Percentiles rank a stretch among this genome's conserved stretches.
These are phyloP conservation scores for Torulaspora quercuum DNA, from an alignment of 805 yeast genomes.

Conservation along the genomic window DNA sequence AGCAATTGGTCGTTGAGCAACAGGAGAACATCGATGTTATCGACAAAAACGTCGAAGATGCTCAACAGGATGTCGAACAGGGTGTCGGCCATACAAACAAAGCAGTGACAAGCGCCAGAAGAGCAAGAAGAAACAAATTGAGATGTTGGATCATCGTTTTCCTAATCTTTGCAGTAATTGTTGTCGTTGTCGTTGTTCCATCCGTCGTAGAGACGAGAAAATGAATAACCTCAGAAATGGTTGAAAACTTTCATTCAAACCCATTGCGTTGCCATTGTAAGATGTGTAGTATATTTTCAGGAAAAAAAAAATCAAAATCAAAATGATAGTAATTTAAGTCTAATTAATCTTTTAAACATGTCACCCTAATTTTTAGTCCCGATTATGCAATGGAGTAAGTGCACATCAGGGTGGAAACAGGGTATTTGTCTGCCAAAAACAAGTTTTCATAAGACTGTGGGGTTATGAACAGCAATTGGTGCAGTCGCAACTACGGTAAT, in stretches of 20 bases:
- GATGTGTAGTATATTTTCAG: slow-evolving; percentile 16
- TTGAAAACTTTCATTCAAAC: too few species aligned
- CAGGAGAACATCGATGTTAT: slow-evolving; percentile 81
- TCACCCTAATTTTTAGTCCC: slow-evolving; percentile 37
- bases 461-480: slow-evolving; percentile 30
- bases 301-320: too few species aligned
- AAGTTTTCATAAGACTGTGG: slow-evolving; percentile 35
- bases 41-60: slow-evolving; percentile 74
- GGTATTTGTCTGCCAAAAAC: slow-evolving; percentile 36
- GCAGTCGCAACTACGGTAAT: slow-evolving; percentile 36
- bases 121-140: slow-evolving; percentile 87
- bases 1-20: slow-evolving; percentile 92
- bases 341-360: slow-evolving; percentile 17
- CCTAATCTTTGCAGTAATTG: slow-evolving; percentile 58
- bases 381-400: slow-evolving; percentile 21
- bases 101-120: slow-evolving; percentile 83
- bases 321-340: too few species aligned
- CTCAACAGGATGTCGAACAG: slow-evolving; percentile 86
- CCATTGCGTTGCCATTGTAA: too few species aligned
- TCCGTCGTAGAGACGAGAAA: slow-evolving; percentile 36
- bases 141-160: slow-evolving; percentile 71
- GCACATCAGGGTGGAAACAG: slow-evolving; percentile 39
- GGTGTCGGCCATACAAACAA: slow-evolving; percentile 92
- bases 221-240: background rate
- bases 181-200: slow-evolving; percentile 61